These are phyloP conservation scores for Colletotrichum simmondsii DNA, from an alignment of 2,329 filamentous ascomycete species.

Conservation along the genomic window DNA sequence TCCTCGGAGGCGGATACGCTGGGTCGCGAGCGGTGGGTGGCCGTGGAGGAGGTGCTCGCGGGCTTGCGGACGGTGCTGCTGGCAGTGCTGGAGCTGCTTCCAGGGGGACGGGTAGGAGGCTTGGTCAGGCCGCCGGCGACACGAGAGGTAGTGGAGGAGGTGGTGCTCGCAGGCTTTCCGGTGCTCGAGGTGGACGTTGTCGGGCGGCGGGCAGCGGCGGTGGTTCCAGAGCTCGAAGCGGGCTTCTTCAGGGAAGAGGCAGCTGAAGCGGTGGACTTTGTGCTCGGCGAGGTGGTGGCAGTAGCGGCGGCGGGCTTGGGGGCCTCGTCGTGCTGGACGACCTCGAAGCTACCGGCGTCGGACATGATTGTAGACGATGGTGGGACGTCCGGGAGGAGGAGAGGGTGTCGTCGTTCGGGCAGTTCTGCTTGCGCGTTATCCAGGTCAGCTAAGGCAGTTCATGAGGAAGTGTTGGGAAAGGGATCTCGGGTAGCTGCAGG, in stretches of 20 bases:
- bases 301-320: conserved; percentile 39
- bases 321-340: conserved; percentile 55
- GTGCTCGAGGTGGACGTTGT: conserved; percentile 45
- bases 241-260: conserved; percentile 49
- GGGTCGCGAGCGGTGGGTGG: conserved; percentile 58
- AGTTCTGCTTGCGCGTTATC: conserved; percentile 17
- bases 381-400: conserved; percentile 14
- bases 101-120: conserved; percentile 59
- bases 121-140: conserved; percentile 56
- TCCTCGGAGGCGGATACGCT: conserved; percentile 62
- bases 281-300: conserved; percentile 46
- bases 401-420: conserved; percentile 1
- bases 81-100: conserved; percentile 46
- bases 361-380: conserved; percentile 50
- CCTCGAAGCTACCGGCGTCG: conserved; percentile 58
- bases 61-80: conserved; percentile 42
- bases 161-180: conserved; percentile 41
- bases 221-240: conserved; percentile 36
- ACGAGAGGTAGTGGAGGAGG: conserved; percentile 46
- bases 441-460: conserved; percentile 16
- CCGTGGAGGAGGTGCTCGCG: conserved; percentile 47
- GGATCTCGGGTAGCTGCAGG: conserved; percentile 23
- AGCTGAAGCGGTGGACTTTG: conserved; percentile 42
- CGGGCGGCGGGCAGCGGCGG: conserved; percentile 47
- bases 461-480: background rate